Percentiles rank a stretch among this genome's conserved stretches.
Conservation (phyloP, 768 basidiomycete species). For the Neoboletus magnificus region DNA sequence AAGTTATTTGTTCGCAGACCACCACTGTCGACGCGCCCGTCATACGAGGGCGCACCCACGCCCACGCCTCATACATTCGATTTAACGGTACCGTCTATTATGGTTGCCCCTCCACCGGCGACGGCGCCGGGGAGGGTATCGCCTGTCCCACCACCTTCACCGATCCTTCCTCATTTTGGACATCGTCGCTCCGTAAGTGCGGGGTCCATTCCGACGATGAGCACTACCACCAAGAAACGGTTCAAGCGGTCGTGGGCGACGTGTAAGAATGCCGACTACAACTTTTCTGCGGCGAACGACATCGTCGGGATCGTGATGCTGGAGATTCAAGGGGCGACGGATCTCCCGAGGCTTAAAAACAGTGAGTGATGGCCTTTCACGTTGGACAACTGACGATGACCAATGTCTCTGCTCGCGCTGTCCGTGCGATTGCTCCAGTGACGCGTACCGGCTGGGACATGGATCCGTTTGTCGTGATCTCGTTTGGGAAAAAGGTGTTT, state of each 20-base stretch:
- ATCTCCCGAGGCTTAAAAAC: conserved; percentile 83
- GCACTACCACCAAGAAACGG: conserved; percentile 29
- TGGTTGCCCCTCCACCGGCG: conserved; percentile 12
- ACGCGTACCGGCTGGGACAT: conserved; percentile 90
- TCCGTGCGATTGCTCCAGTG: conserved; percentile 43
- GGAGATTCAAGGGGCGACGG: conserved; percentile 80
- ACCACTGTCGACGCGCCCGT: conserved; percentile 28
- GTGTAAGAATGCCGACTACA: conserved; percentile 44
- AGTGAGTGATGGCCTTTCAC: conserved; percentile 48
- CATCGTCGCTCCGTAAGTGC: conserved; percentile 34
- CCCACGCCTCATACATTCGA: background rate
- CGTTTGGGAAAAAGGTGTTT: conserved; percentile 97
- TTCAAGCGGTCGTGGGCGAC: conserved; percentile 40
- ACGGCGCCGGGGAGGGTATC: conserved; percentile 4
- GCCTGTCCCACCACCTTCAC: conserved; percentile 20
- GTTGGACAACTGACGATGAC: background rate
- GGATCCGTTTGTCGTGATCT: conserved; percentile 95
- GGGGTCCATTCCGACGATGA: conserved; percentile 25
- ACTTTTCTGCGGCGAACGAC: conserved; percentile 70
- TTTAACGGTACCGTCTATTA: conserved; percentile 7
- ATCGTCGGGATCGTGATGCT: conserved; percentile 94
- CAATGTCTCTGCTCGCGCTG: background rate
- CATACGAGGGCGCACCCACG: conserved; percentile 23
- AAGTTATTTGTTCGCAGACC: conserved; percentile 36
- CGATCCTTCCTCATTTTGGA: conserved; percentile 18